phyloP scores from a whole-genome alignment of 371 early-diverging fungal species.

The Zychaea mexicana region DNA sequence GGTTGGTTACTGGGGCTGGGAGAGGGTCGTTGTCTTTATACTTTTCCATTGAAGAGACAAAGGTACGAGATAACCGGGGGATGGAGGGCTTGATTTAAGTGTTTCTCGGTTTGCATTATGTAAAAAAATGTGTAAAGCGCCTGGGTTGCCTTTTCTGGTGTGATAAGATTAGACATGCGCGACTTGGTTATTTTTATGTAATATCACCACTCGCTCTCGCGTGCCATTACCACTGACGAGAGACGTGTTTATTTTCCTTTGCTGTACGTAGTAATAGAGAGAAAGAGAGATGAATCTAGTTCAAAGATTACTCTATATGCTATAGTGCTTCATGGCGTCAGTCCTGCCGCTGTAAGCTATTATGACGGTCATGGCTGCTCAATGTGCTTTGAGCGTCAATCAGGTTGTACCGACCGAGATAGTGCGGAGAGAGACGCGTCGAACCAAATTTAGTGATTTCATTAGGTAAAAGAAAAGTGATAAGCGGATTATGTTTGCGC shows the following conservation, averaged over 20 bases:
- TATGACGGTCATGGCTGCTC: too few relatives aligned
- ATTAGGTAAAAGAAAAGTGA: neutral
- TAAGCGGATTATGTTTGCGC: constrained; percentile 1
- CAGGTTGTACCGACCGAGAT: neutral
- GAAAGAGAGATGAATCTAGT: too few relatives aligned
- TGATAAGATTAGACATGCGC: constrained; percentile 1
- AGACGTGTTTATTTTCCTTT: too few relatives aligned
- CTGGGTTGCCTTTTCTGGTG: neutral
- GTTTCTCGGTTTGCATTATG: constrained; percentile 1
- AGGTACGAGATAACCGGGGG: neutral
- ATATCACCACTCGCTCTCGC: neutral
- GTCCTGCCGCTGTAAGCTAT: too few relatives aligned
- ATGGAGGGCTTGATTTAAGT: neutral
- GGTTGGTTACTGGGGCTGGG: neutral
- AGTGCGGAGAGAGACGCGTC: neutral
- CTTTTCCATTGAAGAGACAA: constrained; percentile 8
- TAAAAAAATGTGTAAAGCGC: neutral
- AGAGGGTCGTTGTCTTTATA: constrained; percentile 1
- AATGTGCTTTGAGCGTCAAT: too few relatives aligned
- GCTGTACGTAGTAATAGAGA: too few relatives aligned
- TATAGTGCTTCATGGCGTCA: too few relatives aligned
- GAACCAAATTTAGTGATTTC: neutral
- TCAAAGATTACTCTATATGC: too few relatives aligned
- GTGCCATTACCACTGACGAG: too few relatives aligned
- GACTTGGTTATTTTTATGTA: neutral